Base-by-base conservation (phyloP, 306 rosid species). In the Luffa acutangula region DNA sequence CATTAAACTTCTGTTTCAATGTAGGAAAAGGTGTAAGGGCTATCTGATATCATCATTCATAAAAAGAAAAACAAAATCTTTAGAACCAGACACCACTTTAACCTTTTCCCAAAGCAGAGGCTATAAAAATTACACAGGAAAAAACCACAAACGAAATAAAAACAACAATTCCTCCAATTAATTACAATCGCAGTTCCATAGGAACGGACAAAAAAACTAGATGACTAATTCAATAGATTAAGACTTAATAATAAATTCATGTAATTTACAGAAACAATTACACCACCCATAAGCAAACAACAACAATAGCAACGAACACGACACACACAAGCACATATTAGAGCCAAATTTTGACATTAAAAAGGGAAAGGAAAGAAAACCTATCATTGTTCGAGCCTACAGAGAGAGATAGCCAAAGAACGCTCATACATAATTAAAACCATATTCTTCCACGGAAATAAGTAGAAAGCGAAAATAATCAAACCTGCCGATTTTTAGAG, bases 1-100 rank as follows among this genome's bases (percentile, higher is more conserved):
- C 81, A 91, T 89, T 78, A 85, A 85, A 86, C 82, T 85, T 78
- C 73, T 80, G 86, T 72, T 82, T 74, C 33, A 76, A 43, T 86
- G 60, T 88, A 52, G 3, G 86, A 85, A 81, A 86, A 86, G 80
- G 80, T 39, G 6, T 71, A 0, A 5, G 17, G 21, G 41, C n/a
- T 21, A 12, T 46, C 76, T 21, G 41, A 46, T 71, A 71, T 1
- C 31, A 25, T 67, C 25, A 20, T 20, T n/a, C n/a, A 1, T 31
- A 0, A 66, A 37, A 37, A 66, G 18, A 3, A 39, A 21, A 46
- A n/a, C 2, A 59, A 33, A 18, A 42, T 42, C 34, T 34, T 33
- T 34, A 63, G 41, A 31, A 45, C 9, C 58, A 71, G 57, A 71
- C 76, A 25, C 76, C 41, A 39, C 58, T 21, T 43, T 71, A 21